Evolutionary conservation across 345 rosid species (phyloP).

Genomic region (Mallotus nudiflorus): DNA sequence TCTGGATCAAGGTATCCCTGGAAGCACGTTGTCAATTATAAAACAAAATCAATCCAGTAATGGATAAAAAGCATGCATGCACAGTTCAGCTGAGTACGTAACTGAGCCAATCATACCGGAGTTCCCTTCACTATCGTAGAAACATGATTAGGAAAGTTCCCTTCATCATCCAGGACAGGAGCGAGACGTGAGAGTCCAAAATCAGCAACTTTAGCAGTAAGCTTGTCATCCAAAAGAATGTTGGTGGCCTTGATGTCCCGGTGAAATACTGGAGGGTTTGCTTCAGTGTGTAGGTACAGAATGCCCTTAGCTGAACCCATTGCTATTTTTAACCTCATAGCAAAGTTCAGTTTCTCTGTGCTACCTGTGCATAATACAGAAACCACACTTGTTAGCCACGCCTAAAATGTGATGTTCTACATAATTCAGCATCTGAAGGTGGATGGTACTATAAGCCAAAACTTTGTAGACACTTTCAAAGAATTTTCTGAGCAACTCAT

Average conservation of each 20-base stretch:
- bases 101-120: conserved; percentile 45
- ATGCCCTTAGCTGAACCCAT: conserved; percentile 78
- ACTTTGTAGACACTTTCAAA: neutral
- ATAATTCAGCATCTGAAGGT: neutral
- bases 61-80: neutral
- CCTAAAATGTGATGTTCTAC: neutral
- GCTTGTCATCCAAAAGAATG: conserved; percentile 67
- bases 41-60: neutral
- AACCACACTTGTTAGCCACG: neutral
- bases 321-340: conserved; percentile 59
- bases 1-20: conserved; percentile 98
- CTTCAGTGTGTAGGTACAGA: conserved; percentile 84
- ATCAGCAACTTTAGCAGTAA: conserved; percentile 80
- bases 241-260: conserved; percentile 63
- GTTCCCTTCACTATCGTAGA: conserved; percentile 78
- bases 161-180: conserved; percentile 66
- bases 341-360: conserved; percentile 51
- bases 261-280: conserved; percentile 81
- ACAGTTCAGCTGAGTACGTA: neutral
- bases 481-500: neutral
- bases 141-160: conserved; percentile 58
- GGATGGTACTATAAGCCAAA: neutral
- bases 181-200: conserved; percentile 85
- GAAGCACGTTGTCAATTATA: too few relatives aligned
- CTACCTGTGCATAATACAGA: conserved; percentile 51